These are phyloP conservation scores for Ogataea hybrid DNA, from an alignment of 1,139 yeast species.

Conservation along the genomic window DNA sequence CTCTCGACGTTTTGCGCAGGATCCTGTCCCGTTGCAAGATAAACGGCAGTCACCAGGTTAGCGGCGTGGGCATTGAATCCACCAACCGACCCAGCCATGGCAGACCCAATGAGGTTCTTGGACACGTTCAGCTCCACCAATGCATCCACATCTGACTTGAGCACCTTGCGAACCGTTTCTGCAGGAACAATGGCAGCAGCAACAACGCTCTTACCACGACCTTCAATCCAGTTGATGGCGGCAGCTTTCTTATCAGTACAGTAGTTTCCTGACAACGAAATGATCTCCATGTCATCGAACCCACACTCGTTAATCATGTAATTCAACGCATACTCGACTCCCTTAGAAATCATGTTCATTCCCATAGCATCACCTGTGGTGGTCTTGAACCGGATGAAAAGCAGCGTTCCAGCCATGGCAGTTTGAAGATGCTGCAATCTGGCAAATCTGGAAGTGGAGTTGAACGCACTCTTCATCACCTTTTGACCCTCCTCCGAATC, in stretches of 20 bases:
- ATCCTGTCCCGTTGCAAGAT: no score
- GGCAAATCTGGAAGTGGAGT: no score
- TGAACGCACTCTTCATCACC: no score
- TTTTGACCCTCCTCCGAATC: constrained; percentile 96
- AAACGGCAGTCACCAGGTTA: no score
- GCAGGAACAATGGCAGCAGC: constrained; percentile 95
- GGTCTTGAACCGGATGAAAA: no score
- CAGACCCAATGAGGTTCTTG: constrained; percentile 92
- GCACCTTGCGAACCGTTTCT: constrained; percentile 72
- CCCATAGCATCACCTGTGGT: no score
- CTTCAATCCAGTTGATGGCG: constrained; percentile 98
- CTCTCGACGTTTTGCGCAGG: no score
- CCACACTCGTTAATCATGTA: constrained; percentile 88
- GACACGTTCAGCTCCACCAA: constrained; percentile 84
- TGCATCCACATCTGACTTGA: constrained; percentile 91
- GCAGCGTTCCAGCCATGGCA: no score
- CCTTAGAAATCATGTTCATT: constrained; percentile 99
- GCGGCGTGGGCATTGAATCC: constrained; percentile 99
- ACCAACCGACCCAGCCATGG: constrained; percentile 98
- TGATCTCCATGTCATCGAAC: constrained; percentile 88
- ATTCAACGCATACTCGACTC: constrained; percentile 84
- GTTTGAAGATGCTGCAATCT: no score
- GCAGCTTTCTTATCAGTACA: constrained; percentile 98
- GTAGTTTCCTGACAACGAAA: constrained; percentile 94
- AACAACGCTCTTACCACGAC: constrained; percentile 96